Conservation (phyloP, 306 rosid species). For the Fragaria iinumae region DNA sequence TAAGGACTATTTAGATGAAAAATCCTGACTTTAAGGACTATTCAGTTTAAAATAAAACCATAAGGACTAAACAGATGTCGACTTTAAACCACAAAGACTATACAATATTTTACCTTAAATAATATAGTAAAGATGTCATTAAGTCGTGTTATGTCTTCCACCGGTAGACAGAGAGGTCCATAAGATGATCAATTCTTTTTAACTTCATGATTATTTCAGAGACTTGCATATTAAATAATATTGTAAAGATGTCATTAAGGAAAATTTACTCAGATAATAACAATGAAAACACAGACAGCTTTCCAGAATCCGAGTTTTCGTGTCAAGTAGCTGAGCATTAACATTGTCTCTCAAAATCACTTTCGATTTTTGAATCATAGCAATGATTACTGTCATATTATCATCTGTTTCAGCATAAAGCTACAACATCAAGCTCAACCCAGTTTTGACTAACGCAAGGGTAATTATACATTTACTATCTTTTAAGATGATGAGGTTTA, state of each 20-base stretch:
- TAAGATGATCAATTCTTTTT: background rate
- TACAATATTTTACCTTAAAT: too few relatives aligned
- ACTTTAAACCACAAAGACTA: too few relatives aligned
- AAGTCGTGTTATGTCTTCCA: background rate
- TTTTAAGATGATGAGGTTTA: background rate
- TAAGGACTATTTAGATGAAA: too few relatives aligned
- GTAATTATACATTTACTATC: background rate
- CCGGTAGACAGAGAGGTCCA: background rate
- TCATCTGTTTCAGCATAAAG: background rate
- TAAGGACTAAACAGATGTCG: too few relatives aligned
- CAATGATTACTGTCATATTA: background rate
- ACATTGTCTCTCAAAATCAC: background rate
- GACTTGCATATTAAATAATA: background rate
- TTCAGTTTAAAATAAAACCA: too few relatives aligned
- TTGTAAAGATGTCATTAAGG: background rate
- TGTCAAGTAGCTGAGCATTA: background rate
- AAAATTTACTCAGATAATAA: background rate
- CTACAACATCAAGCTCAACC: background rate
- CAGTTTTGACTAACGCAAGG: background rate
- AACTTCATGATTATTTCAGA: background rate
- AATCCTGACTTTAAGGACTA: too few relatives aligned
- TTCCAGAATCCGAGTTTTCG: conserved; percentile 4
- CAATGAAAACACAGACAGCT: background rate
- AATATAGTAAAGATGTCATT: background rate
- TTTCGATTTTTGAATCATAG: background rate